Evolutionary conservation across 164 flowering plant species (phyloP), one percentile per base, ranked within the genome.

Genomic region (Magnolia officinalis): DNA sequence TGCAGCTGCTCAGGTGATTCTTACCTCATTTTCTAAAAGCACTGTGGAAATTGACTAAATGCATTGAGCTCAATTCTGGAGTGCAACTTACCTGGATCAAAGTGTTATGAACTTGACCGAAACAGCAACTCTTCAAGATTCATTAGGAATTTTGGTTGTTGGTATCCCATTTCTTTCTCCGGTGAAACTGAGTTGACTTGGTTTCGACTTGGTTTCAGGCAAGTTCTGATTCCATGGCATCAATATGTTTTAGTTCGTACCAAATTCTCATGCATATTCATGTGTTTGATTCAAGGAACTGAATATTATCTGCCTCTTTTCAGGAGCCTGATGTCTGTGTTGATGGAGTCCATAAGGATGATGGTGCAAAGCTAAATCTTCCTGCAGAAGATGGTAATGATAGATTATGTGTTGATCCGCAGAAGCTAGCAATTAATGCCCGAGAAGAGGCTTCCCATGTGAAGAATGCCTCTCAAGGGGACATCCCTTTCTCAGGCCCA

Each of bases 401-500:
- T 45, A 73, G 23, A 63, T 45, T 45, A 63, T 61, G 71, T 24
- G 75, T 75, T 50, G 79, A 78, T 21, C 72, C 74, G 19, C 72
- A 67, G 50, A 87, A 86, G 79, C 66, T 79, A 78, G 77, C 85
- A 71, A 52, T 66, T 37, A 67, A 82, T 67, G 72, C 29, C 10
- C 20, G 7, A 59, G 89, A 89, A 74, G 93, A 90, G 74, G 79
- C 80, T 79, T 85, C 82, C 72, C 94, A 91, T 73, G 78, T 74
- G 45, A 93, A 92, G 81, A 84, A 91, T 81, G 87, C 94, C 72
- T 96, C 99, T 51, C 91, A 88, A 80, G 98, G 91, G 10, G 98
- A 96, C 76, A 74, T 90, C 75, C 89, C 94, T 16, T 92, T 83
- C 75, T 89, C 97, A 50, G 99, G 98, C 11, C 98, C 98, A 3